Evolutionary conservation across 2,329 filamentous ascomycete species (phyloP), one percentile per base, ranked within the genome.

Genomic region (Cordyceps farinosa): DNA sequence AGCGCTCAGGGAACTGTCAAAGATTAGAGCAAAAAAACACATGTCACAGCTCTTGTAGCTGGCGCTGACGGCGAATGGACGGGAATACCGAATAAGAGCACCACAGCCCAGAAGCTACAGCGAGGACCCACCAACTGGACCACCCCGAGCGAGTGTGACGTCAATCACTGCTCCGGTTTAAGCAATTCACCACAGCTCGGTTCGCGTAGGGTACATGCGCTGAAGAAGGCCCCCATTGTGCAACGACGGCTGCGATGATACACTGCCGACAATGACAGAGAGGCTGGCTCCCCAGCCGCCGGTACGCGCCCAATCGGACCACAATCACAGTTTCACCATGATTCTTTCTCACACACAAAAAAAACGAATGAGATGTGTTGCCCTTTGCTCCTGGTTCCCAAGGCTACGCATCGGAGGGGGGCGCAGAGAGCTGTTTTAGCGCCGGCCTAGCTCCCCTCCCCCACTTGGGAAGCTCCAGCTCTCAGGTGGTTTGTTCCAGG

Each of bases 161-260:
- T 61, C 57, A 61, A 52, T 53, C 57, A 61, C 45, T 45, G 45
- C 29, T 44, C 47, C 36, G 22, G 45, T 60, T 32, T 9, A n/a
- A 47, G 47, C 27, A 51, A n/a, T n/a, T 2, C 22, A 22, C 8
- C 51, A 53, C 34, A 22, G 51, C 51, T 53, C 32, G 34, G 29
- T 34, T 34, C 48, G 30, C 48, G 10, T 32, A n/a, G 13, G 22
- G 22, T 22, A 22, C 22, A 22, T 51, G 48, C 6, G 40, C 30
- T 27, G 40, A 45, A 15, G 40, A 42, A 13, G 40, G 29, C 17
- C 13, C 15, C 22, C 53, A 56, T 45, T 22, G 38, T 58, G 42
- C 40, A 56, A 45, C 53, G 2, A 13, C 32, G 50, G 50, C 8
- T 52, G 50, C 22, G 9, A 52, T 32, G 32, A 38, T 38, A 15